These are phyloP conservation scores for Nakataea oryzae DNA, from an alignment of 2,329 filamentous ascomycete species.

Conservation along the genomic window DNA sequence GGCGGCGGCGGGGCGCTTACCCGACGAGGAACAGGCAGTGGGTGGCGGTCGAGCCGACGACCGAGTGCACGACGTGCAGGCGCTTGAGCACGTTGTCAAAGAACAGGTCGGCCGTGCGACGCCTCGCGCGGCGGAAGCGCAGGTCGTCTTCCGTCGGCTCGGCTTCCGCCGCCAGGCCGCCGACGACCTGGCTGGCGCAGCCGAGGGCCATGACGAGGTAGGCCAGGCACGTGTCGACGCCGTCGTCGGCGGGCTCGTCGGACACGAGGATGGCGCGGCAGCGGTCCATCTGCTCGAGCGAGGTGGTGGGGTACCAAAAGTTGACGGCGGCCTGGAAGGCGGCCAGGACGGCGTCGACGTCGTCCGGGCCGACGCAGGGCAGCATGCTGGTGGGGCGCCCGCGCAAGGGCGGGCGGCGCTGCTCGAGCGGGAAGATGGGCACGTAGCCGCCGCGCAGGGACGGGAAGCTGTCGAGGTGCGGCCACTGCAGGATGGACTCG, in stretches of 20 bases:
- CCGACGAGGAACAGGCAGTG: slow-evolving; percentile 40
- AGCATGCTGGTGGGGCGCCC: slow-evolving; percentile 23
- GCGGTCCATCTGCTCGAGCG: slow-evolving; percentile 22
- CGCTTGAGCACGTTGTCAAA: slow-evolving; percentile 35
- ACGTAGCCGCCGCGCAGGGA: slow-evolving; percentile 28
- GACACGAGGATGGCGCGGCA: neutral
- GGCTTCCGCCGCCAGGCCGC: neutral
- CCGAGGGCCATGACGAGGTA: slow-evolving; percentile 11
- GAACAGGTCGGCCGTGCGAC: slow-evolving; percentile 25
- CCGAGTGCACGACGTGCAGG: slow-evolving; percentile 32
- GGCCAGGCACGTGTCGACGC: slow-evolving; percentile 7
- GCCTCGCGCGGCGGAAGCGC: neutral
- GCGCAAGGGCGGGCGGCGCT: slow-evolving; percentile 23
- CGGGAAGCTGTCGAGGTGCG: slow-evolving; percentile 33
- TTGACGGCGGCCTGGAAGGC: slow-evolving; percentile 36
- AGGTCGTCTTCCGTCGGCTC: neutral
- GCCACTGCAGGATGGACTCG: slow-evolving; percentile 40
- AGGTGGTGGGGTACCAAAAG: slow-evolving; percentile 43
- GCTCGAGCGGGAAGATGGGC: slow-evolving; percentile 37
- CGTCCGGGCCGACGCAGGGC: slow-evolving; percentile 29
- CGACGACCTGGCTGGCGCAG: slow-evolving; percentile 7
- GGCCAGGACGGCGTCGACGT: slow-evolving; percentile 28
- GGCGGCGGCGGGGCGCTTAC: slow-evolving; percentile 21
- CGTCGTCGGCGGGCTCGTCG: slow-evolving; percentile 13
- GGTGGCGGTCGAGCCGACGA: slow-evolving; percentile 31